Percentiles rank a stretch among this genome's conserved stretches.
Conservation (phyloP, 2,329 filamentous ascomycete genomes). For the Lecanicillium sp. region DNA sequence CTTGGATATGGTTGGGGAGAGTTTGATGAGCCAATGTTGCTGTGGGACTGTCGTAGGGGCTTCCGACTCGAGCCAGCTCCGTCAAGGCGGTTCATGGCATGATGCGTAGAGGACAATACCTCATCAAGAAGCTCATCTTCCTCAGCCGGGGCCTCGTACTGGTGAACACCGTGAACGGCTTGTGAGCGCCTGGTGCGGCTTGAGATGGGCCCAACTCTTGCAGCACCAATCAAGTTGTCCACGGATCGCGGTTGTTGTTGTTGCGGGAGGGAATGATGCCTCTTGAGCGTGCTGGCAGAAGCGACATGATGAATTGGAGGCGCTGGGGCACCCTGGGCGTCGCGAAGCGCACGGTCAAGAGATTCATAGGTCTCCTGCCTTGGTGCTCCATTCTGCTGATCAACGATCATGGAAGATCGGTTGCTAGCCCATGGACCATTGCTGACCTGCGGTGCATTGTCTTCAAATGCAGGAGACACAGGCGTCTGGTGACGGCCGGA, state of each 20-base stretch:
- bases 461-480: slow-evolving; percentile 70
- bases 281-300: slow-evolving; percentile 45
- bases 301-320: slow-evolving; percentile 45
- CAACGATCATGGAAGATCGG: slow-evolving; percentile 73
- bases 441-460: slow-evolving; percentile 86
- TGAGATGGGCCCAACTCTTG: slow-evolving; percentile 57
- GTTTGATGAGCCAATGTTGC: slow-evolving; percentile 52
- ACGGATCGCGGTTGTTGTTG: slow-evolving; percentile 52
- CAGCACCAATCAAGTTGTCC: slow-evolving; percentile 52
- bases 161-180: slow-evolving; percentile 63
- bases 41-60: slow-evolving; percentile 52
- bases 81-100: slow-evolving; percentile 64
- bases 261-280: slow-evolving; percentile 56
- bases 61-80: slow-evolving; percentile 22
- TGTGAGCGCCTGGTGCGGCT: slow-evolving; percentile 74
- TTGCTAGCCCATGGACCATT: slow-evolving; percentile 85
- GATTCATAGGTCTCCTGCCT: slow-evolving; percentile 50
- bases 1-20: slow-evolving; percentile 47
- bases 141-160: slow-evolving; percentile 92
- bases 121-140: slow-evolving; percentile 95
- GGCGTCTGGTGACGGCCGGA: slow-evolving; percentile 85
- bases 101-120: slow-evolving; percentile 68
- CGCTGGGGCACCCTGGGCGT: slow-evolving; percentile 39
- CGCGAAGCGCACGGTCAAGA: slow-evolving; percentile 48
- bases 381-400: slow-evolving; percentile 46